These are phyloP conservation scores for Cavenderia fasciculata DNA, from an alignment of 78 protist species.

Conservation along the genomic window DNA sequence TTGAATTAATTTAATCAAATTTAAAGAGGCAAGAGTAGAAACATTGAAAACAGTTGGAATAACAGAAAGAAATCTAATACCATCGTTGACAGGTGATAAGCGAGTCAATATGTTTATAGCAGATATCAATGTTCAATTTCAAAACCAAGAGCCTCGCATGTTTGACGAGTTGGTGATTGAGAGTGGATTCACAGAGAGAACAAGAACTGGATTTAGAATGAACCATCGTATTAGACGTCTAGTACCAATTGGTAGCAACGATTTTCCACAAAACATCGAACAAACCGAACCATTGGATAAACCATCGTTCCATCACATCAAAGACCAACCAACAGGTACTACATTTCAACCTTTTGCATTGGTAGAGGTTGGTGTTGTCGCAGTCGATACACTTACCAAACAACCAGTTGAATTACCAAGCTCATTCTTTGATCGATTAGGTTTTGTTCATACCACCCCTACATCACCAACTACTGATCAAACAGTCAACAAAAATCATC, in stretches of 20 bases:
- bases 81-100: neutral
- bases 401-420: conserved; percentile 38
- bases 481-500: too few species aligned
- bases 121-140: conserved; percentile 11
- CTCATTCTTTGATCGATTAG: conserved; percentile 31
- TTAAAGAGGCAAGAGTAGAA: conserved; percentile 54
- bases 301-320: too few species aligned
- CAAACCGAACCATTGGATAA: too few species aligned
- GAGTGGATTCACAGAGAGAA: conserved; percentile 32
- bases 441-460: too few species aligned
- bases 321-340: conserved; percentile 40
- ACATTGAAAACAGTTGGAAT: conserved; percentile 26
- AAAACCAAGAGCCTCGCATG: neutral
- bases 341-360: conserved; percentile 51
- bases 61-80: conserved; percentile 33
- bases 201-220: conserved; percentile 41
- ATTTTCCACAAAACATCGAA: neutral
- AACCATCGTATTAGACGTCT: conserved; percentile 32
- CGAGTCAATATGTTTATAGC: neutral
- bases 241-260: conserved; percentile 15
- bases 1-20: neutral
- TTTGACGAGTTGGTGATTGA: conserved; percentile 44
- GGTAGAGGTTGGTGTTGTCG: conserved; percentile 26
- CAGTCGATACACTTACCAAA: conserved; percentile 4
- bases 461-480: too few species aligned